Conservation (phyloP, 345 rosid genomes). For the Garcia nutans region DNA sequence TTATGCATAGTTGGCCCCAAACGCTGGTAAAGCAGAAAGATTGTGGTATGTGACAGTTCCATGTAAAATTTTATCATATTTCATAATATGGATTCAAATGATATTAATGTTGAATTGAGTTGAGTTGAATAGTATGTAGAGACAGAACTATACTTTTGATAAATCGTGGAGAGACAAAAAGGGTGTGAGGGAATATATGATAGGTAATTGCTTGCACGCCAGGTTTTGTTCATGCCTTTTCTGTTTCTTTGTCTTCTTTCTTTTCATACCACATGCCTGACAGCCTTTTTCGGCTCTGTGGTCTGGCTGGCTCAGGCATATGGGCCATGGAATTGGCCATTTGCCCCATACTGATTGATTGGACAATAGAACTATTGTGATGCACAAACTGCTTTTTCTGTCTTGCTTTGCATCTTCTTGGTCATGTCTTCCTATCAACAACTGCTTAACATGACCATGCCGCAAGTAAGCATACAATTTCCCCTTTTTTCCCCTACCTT, state of each 20-base stretch:
- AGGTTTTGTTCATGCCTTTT: conserved; percentile 30
- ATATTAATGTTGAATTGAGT: too few relatives aligned
- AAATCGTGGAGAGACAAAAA: conserved; percentile 28
- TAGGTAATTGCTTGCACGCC: conserved; percentile 48
- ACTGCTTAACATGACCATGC: not conserved
- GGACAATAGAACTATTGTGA: conserved; percentile 25
- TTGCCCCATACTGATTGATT: conserved; percentile 11
- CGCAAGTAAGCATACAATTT: not conserved
- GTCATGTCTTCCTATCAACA: not conserved
- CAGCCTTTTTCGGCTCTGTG: conserved; percentile 31
- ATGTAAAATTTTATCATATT: too few relatives aligned
- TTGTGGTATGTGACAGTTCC: too few relatives aligned
- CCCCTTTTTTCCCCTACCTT: not conserved
- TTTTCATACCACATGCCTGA: conserved; percentile 44
- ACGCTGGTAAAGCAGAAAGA: too few relatives aligned
- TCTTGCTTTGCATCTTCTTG: conserved; percentile 6
- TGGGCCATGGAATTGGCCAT: conserved; percentile 20
- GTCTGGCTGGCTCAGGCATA: conserved; percentile 3
- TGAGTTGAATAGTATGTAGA: not conserved
- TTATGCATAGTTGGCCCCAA: too few relatives aligned
- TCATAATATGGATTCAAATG: too few relatives aligned
- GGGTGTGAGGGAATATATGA: conserved; percentile 22
- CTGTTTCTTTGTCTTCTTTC: conserved; percentile 22
- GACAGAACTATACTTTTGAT: conserved; percentile 21
- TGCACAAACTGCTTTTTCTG: conserved; percentile 21